phyloP scores from a whole-genome alignment of 2,329 filamentous ascomycete genomes.

The Pseudodiploospora longispora region DNA sequence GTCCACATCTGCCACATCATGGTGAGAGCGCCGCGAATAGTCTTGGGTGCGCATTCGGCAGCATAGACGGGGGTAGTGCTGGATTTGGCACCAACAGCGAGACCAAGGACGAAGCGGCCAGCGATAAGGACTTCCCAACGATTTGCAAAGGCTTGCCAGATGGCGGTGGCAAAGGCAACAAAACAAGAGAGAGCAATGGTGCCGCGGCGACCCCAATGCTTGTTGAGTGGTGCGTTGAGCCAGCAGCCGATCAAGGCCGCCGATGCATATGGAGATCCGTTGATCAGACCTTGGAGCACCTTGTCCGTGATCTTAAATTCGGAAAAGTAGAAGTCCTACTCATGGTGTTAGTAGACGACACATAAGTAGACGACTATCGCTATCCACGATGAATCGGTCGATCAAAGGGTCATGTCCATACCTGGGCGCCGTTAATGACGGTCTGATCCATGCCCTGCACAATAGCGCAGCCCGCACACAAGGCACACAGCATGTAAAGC shows the following conservation, averaged over 20 bases:
- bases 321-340: slow-evolving; percentile 36
- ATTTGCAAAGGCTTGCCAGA: slow-evolving; percentile 25
- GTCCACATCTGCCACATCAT: slow-evolving; percentile 40
- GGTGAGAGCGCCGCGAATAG: slow-evolving; percentile 63
- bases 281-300: slow-evolving; percentile 35
- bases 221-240: slow-evolving; percentile 17
- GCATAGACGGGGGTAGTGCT: slow-evolving; percentile 62
- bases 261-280: slow-evolving; percentile 12
- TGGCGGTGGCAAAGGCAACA: slow-evolving; percentile 9
- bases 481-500: slow-evolving; percentile 36
- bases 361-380: no score
- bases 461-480: slow-evolving; percentile 48
- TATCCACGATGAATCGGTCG: no score
- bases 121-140: slow-evolving; percentile 53
- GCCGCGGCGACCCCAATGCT: slow-evolving; percentile 9
- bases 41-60: slow-evolving; percentile 60
- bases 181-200: slow-evolving; percentile 13
- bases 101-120: slow-evolving; percentile 57
- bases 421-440: slow-evolving; percentile 53
- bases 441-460: slow-evolving; percentile 59
- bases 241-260: slow-evolving; percentile 23
- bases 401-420: slow-evolving; percentile 22
- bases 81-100: slow-evolving; percentile 60
- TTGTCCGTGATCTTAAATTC: slow-evolving; percentile 28
- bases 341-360: no score